Conservation (phyloP, 2,329 filamentous ascomycete genomes). For the Furcasterigmium furcatum region DNA sequence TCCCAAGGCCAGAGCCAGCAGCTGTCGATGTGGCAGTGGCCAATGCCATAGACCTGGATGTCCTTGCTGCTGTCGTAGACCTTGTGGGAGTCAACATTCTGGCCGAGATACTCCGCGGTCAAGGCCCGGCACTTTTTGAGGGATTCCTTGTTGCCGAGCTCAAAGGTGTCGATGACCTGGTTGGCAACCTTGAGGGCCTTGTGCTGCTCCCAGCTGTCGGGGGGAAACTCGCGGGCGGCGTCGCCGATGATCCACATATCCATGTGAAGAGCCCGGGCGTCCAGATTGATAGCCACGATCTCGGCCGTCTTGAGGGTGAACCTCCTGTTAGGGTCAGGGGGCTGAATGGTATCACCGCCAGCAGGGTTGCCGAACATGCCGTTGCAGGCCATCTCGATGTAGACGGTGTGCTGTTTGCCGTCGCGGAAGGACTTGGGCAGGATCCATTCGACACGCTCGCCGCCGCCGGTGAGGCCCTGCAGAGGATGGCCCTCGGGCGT, state of each 20-base stretch:
- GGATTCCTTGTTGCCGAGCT: slow-evolving; percentile 73
- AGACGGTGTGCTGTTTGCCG: slow-evolving; percentile 83
- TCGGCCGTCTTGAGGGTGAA: slow-evolving; percentile 75
- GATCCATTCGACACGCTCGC: slow-evolving; percentile 88
- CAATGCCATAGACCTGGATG: slow-evolving; percentile 81
- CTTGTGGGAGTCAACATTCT: slow-evolving; percentile 74
- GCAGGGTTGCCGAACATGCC: slow-evolving; percentile 95
- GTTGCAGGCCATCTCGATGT: slow-evolving; percentile 98
- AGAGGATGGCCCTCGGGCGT: slow-evolving; percentile 83
- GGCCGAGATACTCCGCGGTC: slow-evolving; percentile 77
- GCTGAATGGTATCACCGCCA: slow-evolving; percentile 82
- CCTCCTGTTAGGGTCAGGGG: slow-evolving; percentile 79
- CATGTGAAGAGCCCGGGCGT: slow-evolving; percentile 78
- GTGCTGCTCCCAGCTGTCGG: slow-evolving; percentile 85
- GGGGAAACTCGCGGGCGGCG: slow-evolving; percentile 85
- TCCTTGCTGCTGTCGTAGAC: slow-evolving; percentile 77
- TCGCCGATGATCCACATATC: slow-evolving; percentile 97
- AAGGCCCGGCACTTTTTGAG: slow-evolving; percentile 80
- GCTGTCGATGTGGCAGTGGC: slow-evolving; percentile 96
- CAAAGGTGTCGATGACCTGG: slow-evolving; percentile 85
- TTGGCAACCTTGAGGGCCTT: slow-evolving; percentile 81
- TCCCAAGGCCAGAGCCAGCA: slow-evolving; percentile 99
- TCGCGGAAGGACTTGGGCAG: slow-evolving; percentile 79
- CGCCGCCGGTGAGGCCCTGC: slow-evolving; percentile 87
- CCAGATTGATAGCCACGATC: slow-evolving; percentile 84